Base-by-base conservation (phyloP, 164 flowering plant genomes). In the Aristolochia contorta region DNA sequence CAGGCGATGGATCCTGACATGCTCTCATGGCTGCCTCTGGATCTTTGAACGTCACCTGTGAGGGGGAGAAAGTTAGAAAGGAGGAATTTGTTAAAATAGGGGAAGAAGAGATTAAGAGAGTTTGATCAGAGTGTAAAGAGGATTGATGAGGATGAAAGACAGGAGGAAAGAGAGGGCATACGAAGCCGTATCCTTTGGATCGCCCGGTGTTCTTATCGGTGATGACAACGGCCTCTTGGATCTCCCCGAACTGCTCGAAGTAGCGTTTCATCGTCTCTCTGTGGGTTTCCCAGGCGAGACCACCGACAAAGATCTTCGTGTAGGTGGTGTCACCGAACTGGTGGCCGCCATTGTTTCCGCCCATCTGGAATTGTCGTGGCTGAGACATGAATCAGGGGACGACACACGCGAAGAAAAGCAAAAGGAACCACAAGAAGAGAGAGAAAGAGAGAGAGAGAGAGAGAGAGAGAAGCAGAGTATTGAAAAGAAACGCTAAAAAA, bases 121-220 rank as follows among this genome's bases (percentile, higher is more conserved):
- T 32, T 4, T 47, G 21, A n/a, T n/a, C n/a, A n/a, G n/a, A n/a
- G n/a, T 21, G 10, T 14, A 47, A 19, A n/a, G 30, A 32, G 10
- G 19, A n/a, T 33, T 12, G 19, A 57, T 9, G 19, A 27, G 16
- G 27, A 53, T 1, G 41, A 48, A n/a, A 56, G 57, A 46, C 9
- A 19, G 18, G 19, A 56, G 19, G 53, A 45, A 45, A 37, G 27
- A 19, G 20, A 45, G n/a, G 59, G 41, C 83, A 77, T 79, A 83
- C 88, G 68, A 83, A 83, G 10, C 88, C 88, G 57, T 83, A 83
- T 27, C 88, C 88, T 62, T 81, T 83, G 61, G 88, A 83, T 77
- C 85, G 73, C 43, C 85, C 85, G 0, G 88, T 78, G 65, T 73
- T 72, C 69, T 78, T 83, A 30, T 81, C 88, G 5, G 82, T 79